phyloP scores from a whole-genome alignment of 257 asterid species.

The Solanum neorickii region DNA sequence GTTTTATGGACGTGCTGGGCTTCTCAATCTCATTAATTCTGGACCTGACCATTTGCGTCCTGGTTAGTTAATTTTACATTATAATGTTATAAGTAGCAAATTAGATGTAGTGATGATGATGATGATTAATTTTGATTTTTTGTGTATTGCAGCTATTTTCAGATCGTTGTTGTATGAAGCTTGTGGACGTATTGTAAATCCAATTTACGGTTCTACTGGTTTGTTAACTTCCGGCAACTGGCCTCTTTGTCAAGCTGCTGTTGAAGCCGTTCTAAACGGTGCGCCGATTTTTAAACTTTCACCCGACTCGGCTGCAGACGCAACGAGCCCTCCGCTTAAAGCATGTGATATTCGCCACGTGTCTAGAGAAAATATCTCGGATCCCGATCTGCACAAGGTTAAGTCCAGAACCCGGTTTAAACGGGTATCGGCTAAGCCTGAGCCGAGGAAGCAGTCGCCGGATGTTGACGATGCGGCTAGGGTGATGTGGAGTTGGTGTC shows the following conservation, averaged over 20 bases:
- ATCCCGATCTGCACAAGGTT: slow-evolving; percentile 12
- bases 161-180: slow-evolving; percentile 33
- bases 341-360: slow-evolving; percentile 34
- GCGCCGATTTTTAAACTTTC: slow-evolving; percentile 19
- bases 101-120: neutral
- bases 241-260: slow-evolving; percentile 34
- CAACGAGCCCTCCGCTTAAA: slow-evolving; percentile 12
- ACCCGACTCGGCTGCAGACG: slow-evolving; percentile 14
- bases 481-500: slow-evolving; percentile 35
- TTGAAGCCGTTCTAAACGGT: slow-evolving; percentile 30
- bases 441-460: slow-evolving; percentile 7
- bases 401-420: slow-evolving; percentile 6
- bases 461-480: slow-evolving; percentile 30
- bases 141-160: slow-evolving; percentile 15
- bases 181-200: slow-evolving; percentile 34
- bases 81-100: neutral
- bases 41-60: slow-evolving; percentile 26
- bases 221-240: slow-evolving; percentile 30
- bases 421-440: slow-evolving; percentile 6
- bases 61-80: slow-evolving; percentile 4
- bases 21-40: slow-evolving; percentile 28
- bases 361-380: neutral
- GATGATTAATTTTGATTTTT: neutral
- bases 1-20: slow-evolving; percentile 43
- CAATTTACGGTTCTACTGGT: slow-evolving; percentile 27